Evolutionary conservation across 176 grass and related monocot species (phyloP), one percentile per base, ranked within the genome.

Genomic region (Pharus latifolius): DNA sequence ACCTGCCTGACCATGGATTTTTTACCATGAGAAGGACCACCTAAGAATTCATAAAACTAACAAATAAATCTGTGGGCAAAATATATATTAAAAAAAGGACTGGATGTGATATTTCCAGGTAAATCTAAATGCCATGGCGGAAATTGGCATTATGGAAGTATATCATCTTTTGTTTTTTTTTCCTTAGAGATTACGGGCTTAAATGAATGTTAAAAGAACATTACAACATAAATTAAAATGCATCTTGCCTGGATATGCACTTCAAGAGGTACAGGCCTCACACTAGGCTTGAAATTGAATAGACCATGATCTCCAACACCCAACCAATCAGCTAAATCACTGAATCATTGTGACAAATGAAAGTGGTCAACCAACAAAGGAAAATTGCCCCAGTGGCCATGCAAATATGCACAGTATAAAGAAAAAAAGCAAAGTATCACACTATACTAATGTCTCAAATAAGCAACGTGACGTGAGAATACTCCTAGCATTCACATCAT

Each of bases 251-350:
- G 94, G 57, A 98, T 93, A 80, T 98, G 94, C 55, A 98, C 94
- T 98, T 98, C 94, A 87, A 98, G 83, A 73, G 89, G 89, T 65
- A 92, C 94, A 82, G 94, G 94, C 63, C 94, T 84, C 56, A 98
- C 94, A 49, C 94, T 93, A 61, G 94, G 94, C 75, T 98, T 98
- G 63, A 98, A 98, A 88, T 98, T 98, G 68, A 93, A 93, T 54
- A 98, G 75, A 81, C 89, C 94, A 28, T 76, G 84, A 41, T 98
- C 94, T 60, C 55, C 83, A 66, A 98, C 84, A 37, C 94, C 94
- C 78, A 93, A 73, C 94, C 94, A 98, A 62, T 92, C 89, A 70
- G 74, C 94, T 65, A 98, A 90, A 81, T 98, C 86, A 79, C 84
- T 92, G 81, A 60, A 84, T 72, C 22, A 70, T 54, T 42, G 23